Evolutionary conservation across 768 basidiomycete genomes (phyloP).

Genomic region (Ramaria sp.): DNA sequence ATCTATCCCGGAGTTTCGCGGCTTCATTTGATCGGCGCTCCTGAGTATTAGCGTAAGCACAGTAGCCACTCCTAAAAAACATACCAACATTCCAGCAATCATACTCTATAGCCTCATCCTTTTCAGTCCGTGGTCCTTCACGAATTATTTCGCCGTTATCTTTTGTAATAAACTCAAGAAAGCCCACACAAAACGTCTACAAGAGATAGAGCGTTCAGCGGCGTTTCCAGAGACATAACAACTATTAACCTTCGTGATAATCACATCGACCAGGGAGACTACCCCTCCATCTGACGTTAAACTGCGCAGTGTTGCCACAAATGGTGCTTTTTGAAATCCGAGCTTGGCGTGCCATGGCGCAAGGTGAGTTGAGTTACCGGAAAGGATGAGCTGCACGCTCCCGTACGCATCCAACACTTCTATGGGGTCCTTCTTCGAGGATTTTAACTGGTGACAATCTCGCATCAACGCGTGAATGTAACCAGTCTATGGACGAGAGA

Average conservation of each 20-base stretch:
- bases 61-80: no score
- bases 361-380: constrained; percentile 79
- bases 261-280: constrained; percentile 64
- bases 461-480: not conserved
- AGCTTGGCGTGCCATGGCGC: constrained; percentile 84
- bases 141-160: constrained; percentile 36
- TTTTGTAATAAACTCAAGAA: constrained; percentile 53
- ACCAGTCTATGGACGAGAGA: not conserved
- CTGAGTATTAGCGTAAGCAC: constrained; percentile 25
- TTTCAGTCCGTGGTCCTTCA: constrained; percentile 57
- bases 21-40: constrained; percentile 47
- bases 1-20: constrained; percentile 42
- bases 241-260: constrained; percentile 48
- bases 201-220: not conserved
- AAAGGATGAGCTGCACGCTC: constrained; percentile 52
- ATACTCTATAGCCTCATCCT: constrained; percentile 51
- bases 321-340: constrained; percentile 60
- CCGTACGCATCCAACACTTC: constrained; percentile 78
- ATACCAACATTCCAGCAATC: constrained; percentile 61
- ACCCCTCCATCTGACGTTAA: constrained; percentile 74
- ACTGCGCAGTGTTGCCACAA: constrained; percentile 67
- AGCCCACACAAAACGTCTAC: constrained; percentile 68
- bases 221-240: not conserved
- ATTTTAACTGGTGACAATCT: constrained; percentile 40
- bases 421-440: constrained; percentile 62